Base-by-base conservation (phyloP, 371 early-diverging fungal species). In the Parasitella parasitica region DNA sequence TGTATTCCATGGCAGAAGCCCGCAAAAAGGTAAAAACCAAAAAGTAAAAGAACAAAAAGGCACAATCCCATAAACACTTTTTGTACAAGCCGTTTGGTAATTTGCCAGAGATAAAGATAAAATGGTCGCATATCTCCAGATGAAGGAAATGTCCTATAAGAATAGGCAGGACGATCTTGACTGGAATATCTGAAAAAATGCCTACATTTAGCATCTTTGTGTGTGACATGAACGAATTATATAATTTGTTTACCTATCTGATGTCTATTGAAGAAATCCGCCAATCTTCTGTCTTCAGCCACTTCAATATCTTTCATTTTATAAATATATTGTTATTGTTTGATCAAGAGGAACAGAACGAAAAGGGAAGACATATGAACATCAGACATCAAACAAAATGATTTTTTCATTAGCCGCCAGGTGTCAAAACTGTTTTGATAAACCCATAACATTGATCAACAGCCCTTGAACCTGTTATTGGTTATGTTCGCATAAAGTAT, bases 1-100 rank as follows among this genome's bases (percentile, higher is more conserved):
- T 30, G 48, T 73, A 63, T 35, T 77, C 61, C 84, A 87, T 89
- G 13, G 71, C 58, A 27, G 70, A 57, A 6, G 86, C 85, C 4
- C 89, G 80, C 36, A 85, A 41, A 22, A 85, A 72, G n/a, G 89
- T 89, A 51, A 88, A 88, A 22, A 77, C 77, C 24, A 83, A 76
- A 27, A 87, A 76, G 71, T 86, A 87, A 71, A 87, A 85, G 39
- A 77, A 61, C 8, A 89, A 66, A 56, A 83, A 86, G 34, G 76
- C 80, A 3, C 85, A 32, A 53, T 90, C 91, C 59, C 72, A 75
- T 34, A 67, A 59, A 50, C 83, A 77, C 60, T 87, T 86, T 20
- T 70, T 78, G 62, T 78, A 89, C 1, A 81, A 69, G 18, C 77
- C 81, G 34, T 71, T 43, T 8, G 61, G 57, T 20, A 66, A 59